phyloP scores from a whole-genome alignment of 2,329 filamentous ascomycete species.

The Sporothrix pallida region DNA sequence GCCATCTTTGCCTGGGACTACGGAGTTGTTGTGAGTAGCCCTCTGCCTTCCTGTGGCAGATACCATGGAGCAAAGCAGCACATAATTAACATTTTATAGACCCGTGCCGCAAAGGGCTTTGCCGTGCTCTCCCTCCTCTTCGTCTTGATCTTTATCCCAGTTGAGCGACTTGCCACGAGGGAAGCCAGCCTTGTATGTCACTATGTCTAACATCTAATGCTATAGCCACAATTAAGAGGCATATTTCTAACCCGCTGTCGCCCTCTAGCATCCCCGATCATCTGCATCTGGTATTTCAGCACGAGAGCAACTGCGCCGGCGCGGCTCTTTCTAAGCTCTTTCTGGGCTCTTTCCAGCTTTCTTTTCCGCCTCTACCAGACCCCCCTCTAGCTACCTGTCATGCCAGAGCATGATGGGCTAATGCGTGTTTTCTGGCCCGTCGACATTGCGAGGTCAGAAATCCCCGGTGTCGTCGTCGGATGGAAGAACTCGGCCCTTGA shows the following conservation, averaged over 20 bases:
- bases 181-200: constrained; percentile 76
- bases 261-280: constrained; percentile 76
- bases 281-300: constrained; percentile 84
- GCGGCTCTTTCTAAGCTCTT: constrained; percentile 81
- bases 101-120: constrained; percentile 85
- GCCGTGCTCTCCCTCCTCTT: constrained; percentile 82
- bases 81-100: constrained; percentile 54
- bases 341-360: constrained; percentile 3
- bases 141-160: constrained; percentile 80
- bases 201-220: constrained; percentile 44
- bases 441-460: constrained; percentile 73
- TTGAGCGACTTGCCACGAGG: constrained; percentile 78
- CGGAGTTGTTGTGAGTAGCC: constrained; percentile 81
- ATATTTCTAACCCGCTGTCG: not conserved
- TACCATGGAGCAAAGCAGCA: not conserved
- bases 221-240: not conserved
- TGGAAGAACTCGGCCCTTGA: constrained; percentile 94
- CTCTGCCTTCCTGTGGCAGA: not conserved
- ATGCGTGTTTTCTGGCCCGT: constrained; percentile 99
- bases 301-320: constrained; percentile 88
- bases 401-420: constrained; percentile 80
- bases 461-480: constrained; percentile 86
- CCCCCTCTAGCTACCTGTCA: constrained; percentile 57
- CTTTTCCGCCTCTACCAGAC: constrained; percentile 31
- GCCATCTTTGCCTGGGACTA: constrained; percentile 98